Base-by-base conservation (phyloP, 2,329 filamentous ascomycete genomes). In the Colletotrichum somersetense region DNA sequence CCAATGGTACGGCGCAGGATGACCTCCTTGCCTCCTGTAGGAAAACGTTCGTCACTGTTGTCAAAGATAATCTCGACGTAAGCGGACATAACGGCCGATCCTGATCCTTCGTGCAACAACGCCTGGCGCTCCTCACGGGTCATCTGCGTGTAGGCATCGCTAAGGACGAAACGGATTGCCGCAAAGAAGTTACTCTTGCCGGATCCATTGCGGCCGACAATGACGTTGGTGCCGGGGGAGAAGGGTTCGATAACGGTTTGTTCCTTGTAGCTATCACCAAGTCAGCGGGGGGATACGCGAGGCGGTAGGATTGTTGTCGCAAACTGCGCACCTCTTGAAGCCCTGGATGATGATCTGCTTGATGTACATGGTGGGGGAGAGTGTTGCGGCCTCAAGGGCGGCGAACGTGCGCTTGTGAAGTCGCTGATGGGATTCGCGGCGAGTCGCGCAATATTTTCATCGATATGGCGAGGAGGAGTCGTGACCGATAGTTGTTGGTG, bases 181-280 rank as follows among this genome's bases (percentile, higher is more conserved):
- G 96, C 96, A 84, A 99, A 99, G 89, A 99, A 99, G 85, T 99
- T 99, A 82, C 95, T 98, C 88, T 99, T 99, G 79, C 96, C 96
- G 3, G 96, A 98, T 76, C 96, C 96, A 91, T 99, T 99, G 86
- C 96, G 96, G 76, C 96, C 96, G 79, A 99, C 96, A 78, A 99
- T 97, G 77, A 99, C 95, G 86, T 99, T 99, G 79, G 96, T 96
- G 79, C 97, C 97, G 65, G 96, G 92, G 56, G 96, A 98, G 84
- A 99, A 99, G 73, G 96, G 96, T 81, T 99, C 96, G 81, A 98
- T 98, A 81, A 98, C 94, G 64, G 95, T 98, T 83, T 99, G 97
- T 80, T 99, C 96, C 88, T 99, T 99, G 90, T 99, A 99, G 89
- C 95, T 97, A 53, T 52, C 50, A 18, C 50, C 44, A 30, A 78